Evolutionary conservation across 306 rosid species (phyloP).

Genomic region (Potentilla sterilis): DNA sequence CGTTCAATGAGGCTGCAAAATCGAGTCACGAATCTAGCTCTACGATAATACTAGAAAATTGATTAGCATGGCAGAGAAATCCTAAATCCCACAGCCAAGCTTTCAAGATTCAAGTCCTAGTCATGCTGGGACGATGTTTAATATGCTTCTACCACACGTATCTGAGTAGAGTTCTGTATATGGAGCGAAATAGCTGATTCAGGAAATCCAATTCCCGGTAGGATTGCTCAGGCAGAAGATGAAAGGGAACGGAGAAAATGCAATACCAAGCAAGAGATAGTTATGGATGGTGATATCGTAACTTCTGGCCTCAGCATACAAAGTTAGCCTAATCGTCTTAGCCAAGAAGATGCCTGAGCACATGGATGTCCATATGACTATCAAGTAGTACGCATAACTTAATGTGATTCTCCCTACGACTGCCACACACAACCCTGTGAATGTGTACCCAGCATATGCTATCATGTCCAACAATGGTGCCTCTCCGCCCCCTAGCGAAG

Average conservation of each 20-base stretch:
- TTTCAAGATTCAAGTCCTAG: not conserved
- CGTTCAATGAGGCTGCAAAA: not conserved
- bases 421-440: slow-evolving; percentile 57
- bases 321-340: slow-evolving; percentile 62
- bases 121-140: not conserved
- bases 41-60: not conserved
- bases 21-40: not conserved
- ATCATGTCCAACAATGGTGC: slow-evolving; percentile 59
- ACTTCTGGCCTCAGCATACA: slow-evolving; percentile 58
- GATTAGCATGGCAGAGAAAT: not conserved
- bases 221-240: slow-evolving; percentile 23
- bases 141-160: not conserved
- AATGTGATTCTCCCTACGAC: slow-evolving; percentile 49
- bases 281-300: slow-evolving; percentile 59
- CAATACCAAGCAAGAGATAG: slow-evolving; percentile 66
- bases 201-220: not conserved
- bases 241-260: slow-evolving; percentile 63
- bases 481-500: slow-evolving; percentile 57
- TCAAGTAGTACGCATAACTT: slow-evolving; percentile 53
- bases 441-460: slow-evolving; percentile 66
- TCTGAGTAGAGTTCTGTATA: not conserved
- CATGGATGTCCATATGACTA: slow-evolving; percentile 62
- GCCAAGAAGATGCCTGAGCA: slow-evolving; percentile 73
- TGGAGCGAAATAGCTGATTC: not conserved
- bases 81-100: not conserved